Base-by-base conservation (phyloP, 306 rosid species). In the Sophora flavescens region DNA sequence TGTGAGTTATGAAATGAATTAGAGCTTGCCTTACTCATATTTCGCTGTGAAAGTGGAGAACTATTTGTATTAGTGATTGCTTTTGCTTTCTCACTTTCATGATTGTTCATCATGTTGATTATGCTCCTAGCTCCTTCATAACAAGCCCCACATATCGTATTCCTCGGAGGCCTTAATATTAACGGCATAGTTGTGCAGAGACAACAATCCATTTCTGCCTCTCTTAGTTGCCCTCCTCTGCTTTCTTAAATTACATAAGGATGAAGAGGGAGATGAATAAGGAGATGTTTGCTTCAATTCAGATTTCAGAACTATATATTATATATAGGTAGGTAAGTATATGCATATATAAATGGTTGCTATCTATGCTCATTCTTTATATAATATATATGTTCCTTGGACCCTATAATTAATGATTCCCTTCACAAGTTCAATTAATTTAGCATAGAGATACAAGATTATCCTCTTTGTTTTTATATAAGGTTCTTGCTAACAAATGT, bases 151-250 rank as follows among this genome's bases (percentile, higher is more conserved):
- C 97, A 94, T 58, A 94, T 88, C 38, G 93, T 85, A 36, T 91
- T 94, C 82, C 98, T 89, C 1, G 96, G 98, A 39, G 96, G 91
- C 91, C 98, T 89, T 50, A 91, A 50, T 16, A 86, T 86, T 13
- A 75, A 53, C 0, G 98, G 98, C 88, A 90, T 78, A 39, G 97
- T 71, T 51, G 90, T 85, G 57, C 98, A 94, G 3, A 94, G 84
- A 41, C 81, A 81, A 79, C 98, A 94, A 64, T 94, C 97, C 98
- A 94, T 91, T 5, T 47, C 51, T 68, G 9, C 56, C 17, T 52
- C 30, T 48, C 53, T 57, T 45, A 14, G 13, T 39, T 74, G 32
- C 22, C 70, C 45, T 59, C 28, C 77, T 84, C 45, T 54, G 82
- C 17, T 66, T 61, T 44, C 65, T 71, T 30, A 26, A 54, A 67